A percentile compares a stretch with the other conserved stretches of the same genome.
These are phyloP conservation scores for Saccharomycopsis babjevae DNA, from an alignment of 805 yeast species.

Conservation along the genomic window DNA sequence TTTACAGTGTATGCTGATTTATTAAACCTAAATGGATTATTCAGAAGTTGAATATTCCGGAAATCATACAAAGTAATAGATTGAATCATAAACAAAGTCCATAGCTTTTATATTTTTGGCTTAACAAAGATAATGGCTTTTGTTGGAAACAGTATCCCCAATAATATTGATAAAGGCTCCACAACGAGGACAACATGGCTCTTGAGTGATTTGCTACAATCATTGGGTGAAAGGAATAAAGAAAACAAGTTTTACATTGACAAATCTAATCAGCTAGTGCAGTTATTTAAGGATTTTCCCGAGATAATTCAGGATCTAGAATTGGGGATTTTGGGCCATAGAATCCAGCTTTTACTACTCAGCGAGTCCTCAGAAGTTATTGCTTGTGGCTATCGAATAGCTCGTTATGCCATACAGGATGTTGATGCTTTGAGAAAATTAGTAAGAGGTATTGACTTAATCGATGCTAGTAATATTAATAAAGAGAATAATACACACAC, in stretches of 20 bases:
- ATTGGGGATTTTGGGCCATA: slow-evolving; percentile 42
- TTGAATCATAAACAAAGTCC: no score
- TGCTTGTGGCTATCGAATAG: slow-evolving; percentile 66
- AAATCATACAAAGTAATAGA: no score
- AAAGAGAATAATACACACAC: no score
- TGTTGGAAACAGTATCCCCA: background rate
- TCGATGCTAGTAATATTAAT: background rate
- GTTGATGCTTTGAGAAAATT: slow-evolving; percentile 36
- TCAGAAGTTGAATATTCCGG: no score
- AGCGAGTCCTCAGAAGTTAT: slow-evolving; percentile 51
- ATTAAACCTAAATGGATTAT: no score
- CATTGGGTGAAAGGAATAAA: slow-evolving; percentile 41
- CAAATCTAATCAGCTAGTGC: slow-evolving; percentile 57
- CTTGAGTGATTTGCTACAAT: slow-evolving; percentile 50
- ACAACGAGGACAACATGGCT: slow-evolving; percentile 31
- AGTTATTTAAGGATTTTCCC: slow-evolving; percentile 46
- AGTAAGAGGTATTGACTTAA: background rate
- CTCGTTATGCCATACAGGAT: slow-evolving; percentile 53
- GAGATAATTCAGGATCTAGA: slow-evolving; percentile 54
- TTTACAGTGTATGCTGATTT: no score
- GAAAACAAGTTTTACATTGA: slow-evolving; percentile 41
- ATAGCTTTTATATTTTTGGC: no score
- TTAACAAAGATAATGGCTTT: background rate
- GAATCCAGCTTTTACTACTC: slow-evolving; percentile 51
- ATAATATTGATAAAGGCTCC: background rate